phyloP scores from a whole-genome alignment of 2,329 filamentous ascomycete genomes.

The Scytalidium lignicola region DNA sequence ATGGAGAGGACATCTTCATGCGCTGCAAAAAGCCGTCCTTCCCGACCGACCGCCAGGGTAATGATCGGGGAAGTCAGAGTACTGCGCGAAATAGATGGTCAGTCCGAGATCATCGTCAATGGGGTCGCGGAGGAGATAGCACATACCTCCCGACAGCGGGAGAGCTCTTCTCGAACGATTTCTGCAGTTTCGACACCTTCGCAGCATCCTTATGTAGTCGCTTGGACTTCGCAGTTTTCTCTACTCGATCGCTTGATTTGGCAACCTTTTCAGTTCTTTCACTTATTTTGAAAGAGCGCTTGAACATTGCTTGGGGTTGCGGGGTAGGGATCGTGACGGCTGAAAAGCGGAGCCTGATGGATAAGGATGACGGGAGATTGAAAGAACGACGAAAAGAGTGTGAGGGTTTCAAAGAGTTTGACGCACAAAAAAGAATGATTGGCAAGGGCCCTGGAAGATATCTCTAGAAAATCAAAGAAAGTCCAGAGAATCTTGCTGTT shows the following conservation, averaged over 20 bases:
- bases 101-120: neutral
- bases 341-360: conserved; percentile 4
- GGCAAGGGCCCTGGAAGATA: conserved; percentile 32
- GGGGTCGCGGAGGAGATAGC: conserved; percentile 3
- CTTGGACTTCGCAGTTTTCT: conserved; percentile 81
- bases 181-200: conserved; percentile 81
- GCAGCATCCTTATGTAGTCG: conserved; percentile 72
- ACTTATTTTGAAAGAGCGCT: conserved; percentile 79
- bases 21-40: conserved; percentile 83
- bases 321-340: conserved; percentile 15
- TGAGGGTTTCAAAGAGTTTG: conserved; percentile 21
- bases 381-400: conserved; percentile 30
- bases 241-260: conserved; percentile 78
- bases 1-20: conserved; percentile 79
- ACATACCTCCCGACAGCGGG: conserved; percentile 43
- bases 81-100: conserved; percentile 31
- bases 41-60: conserved; percentile 73
- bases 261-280: conserved; percentile 85
- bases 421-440: conserved; percentile 31
- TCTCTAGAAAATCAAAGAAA: conserved; percentile 30
- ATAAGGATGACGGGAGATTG: conserved; percentile 17
- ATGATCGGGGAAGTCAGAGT: conserved; percentile 64
- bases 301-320: conserved; percentile 72
- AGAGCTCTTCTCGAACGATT: conserved; percentile 60
- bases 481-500: conserved; percentile 28